Conservation (phyloP, 1,139 yeast species). For the Saccharomyces pastorianus region DNA sequence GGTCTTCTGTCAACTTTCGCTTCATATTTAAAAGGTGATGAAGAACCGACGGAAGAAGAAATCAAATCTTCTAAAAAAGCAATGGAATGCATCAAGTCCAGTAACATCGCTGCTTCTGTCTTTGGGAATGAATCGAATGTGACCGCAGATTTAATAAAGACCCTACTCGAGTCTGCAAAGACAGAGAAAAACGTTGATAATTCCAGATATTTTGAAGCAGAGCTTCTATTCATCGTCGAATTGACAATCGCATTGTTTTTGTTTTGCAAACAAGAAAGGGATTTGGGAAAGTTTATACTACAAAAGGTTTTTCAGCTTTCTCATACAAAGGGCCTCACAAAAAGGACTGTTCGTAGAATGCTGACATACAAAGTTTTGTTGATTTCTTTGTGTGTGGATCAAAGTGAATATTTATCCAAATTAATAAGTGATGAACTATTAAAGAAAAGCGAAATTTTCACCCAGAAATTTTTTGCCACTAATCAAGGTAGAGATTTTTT, state of each 20-base stretch:
- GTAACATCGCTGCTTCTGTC: constrained; percentile 4
- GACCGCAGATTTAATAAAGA: constrained; percentile 1
- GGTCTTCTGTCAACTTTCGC: constrained; percentile 86
- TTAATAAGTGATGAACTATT: constrained; percentile 24
- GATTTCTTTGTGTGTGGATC: constrained; percentile 25
- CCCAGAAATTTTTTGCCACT: constrained; percentile 25
- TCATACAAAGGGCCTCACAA: constrained; percentile 13
- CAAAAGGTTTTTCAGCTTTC: constrained; percentile 18
- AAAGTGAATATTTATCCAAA: not conserved
- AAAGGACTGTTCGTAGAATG: constrained; percentile 23
- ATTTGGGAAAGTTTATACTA: constrained; percentile 24
- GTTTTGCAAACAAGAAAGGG: constrained; percentile 36
- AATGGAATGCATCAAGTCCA: constrained; percentile 23
- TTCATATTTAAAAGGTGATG: constrained; percentile 87
- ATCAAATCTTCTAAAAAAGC: constrained; percentile 79
- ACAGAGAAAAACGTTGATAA: constrained; percentile 2
- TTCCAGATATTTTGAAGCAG: constrained; percentile 5
- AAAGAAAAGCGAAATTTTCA: constrained; percentile 20
- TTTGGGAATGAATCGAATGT: constrained; percentile 5
- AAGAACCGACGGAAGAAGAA: constrained; percentile 90
- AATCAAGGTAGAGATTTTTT: constrained; percentile 46
- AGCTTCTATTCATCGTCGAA: constrained; percentile 3
- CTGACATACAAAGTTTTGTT: constrained; percentile 25
- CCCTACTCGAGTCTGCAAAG: not conserved
- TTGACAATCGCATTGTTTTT: constrained; percentile 37